A percentile compares a stretch with the other conserved stretches of the same genome.
phyloP scores from a whole-genome alignment of 2,329 filamentous ascomycete species.

The Ophiostoma tasmaniense region DNA sequence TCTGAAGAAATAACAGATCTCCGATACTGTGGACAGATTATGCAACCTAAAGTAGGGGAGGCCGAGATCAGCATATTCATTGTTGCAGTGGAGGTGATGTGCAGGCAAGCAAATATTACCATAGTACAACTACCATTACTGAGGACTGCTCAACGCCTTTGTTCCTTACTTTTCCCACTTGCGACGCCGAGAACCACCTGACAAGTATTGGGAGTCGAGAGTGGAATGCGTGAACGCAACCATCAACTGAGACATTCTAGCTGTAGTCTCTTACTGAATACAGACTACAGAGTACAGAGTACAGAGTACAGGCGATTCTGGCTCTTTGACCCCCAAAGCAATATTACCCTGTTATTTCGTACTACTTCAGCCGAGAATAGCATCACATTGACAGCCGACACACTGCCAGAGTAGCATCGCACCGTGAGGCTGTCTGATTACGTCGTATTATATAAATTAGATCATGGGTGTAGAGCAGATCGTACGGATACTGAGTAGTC shows the following conservation, averaged over 20 bases:
- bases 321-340: background rate
- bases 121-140: no score
- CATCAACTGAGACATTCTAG: conserved; percentile 2
- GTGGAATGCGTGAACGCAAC: conserved; percentile 1
- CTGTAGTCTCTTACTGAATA: background rate
- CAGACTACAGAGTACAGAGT: background rate
- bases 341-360: background rate
- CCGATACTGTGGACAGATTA: background rate
- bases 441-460: conserved; percentile 6
- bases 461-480: background rate
- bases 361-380: background rate
- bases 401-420: background rate
- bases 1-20: background rate
- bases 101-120: no score
- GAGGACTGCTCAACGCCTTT: background rate
- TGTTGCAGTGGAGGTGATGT: background rate
- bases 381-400: background rate
- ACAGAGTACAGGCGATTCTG: background rate
- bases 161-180: background rate
- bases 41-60: background rate
- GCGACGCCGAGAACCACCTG: background rate
- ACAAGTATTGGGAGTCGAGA: background rate
- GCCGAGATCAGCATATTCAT: conserved; percentile 4
- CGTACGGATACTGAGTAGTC: no score
- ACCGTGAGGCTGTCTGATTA: conserved; percentile 5